Evolutionary conservation across 1,284 basidiomycete genomes (phyloP).

Genomic region (Omphalotus olearius): DNA sequence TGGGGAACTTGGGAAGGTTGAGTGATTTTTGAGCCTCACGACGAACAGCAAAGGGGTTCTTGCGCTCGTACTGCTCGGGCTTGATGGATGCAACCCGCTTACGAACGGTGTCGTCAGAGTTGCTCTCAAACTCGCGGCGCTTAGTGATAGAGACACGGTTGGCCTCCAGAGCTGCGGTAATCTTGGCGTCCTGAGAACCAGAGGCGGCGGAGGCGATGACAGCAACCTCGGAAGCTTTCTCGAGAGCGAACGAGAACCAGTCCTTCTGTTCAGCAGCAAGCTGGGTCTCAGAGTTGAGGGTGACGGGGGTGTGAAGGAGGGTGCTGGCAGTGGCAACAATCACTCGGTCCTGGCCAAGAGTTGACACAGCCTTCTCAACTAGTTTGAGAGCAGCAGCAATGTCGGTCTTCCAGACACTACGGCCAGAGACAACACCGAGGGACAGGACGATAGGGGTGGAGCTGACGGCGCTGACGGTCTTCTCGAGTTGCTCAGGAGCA

Average conservation of each 20-base stretch:
- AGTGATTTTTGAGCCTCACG: constrained; percentile 84
- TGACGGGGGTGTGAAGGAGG: constrained; percentile 97
- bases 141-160: constrained; percentile 93
- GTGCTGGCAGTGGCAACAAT: constrained; percentile 96
- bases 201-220: constrained; percentile 82
- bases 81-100: constrained; percentile 94
- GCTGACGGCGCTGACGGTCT: constrained; percentile 83
- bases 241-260: constrained; percentile 99
- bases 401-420: constrained; percentile 99
- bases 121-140: constrained; percentile 94
- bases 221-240: constrained; percentile 94
- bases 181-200: constrained; percentile 72
- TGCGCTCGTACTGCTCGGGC: constrained; percentile 84
- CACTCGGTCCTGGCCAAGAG: constrained; percentile 84
- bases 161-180: constrained; percentile 72
- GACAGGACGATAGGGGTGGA: constrained; percentile 81
- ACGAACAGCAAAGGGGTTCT: constrained; percentile 87
- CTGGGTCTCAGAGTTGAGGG: constrained; percentile 90
- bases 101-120: constrained; percentile 93
- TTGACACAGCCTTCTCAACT: constrained; percentile 82
- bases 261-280: constrained; percentile 89
- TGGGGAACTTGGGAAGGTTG: constrained; percentile 95
- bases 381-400: constrained; percentile 80
- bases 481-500: constrained; percentile 86
- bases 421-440: constrained; percentile 95